These are phyloP conservation scores for Botrytis fragariae DNA, from an alignment of 2,329 filamentous ascomycete species.

Conservation along the genomic window DNA sequence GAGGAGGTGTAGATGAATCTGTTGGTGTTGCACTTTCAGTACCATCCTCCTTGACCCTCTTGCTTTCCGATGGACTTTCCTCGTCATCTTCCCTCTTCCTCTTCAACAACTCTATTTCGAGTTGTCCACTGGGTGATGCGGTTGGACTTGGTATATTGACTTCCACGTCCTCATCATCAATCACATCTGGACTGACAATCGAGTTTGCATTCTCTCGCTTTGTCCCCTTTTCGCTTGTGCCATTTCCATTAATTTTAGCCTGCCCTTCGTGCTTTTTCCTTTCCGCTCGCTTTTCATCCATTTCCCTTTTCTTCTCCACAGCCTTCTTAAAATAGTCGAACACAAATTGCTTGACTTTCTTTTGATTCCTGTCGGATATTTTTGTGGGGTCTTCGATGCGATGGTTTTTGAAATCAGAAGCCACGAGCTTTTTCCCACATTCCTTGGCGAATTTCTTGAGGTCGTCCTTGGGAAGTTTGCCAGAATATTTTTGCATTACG, in stretches of 20 bases:
- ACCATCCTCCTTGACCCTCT: slow-evolving; percentile 35
- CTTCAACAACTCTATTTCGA: slow-evolving; percentile 46
- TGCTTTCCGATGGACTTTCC: slow-evolving; percentile 29
- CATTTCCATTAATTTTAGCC: slow-evolving; percentile 27
- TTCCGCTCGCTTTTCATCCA: slow-evolving; percentile 64
- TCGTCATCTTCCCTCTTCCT: slow-evolving; percentile 56
- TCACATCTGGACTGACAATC: slow-evolving; percentile 32
- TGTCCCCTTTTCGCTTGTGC: background rate
- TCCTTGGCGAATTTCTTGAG: slow-evolving; percentile 62
- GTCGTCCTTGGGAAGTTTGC: slow-evolving; percentile 80
- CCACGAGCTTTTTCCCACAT: slow-evolving; percentile 83
- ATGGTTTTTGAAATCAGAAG: slow-evolving; percentile 86
- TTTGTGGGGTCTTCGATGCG: slow-evolving; percentile 80
- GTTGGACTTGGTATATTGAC: slow-evolving; percentile 13
- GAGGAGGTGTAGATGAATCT: slow-evolving; percentile 27
- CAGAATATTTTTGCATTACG: slow-evolving; percentile 81
- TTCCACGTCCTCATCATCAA: slow-evolving; percentile 32
- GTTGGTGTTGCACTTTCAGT: background rate
- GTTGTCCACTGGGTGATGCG: slow-evolving; percentile 15
- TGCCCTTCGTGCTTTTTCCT: slow-evolving; percentile 31
- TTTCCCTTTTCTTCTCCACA: slow-evolving; percentile 67
- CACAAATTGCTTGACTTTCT: slow-evolving; percentile 79
- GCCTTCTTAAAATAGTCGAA: slow-evolving; percentile 86
- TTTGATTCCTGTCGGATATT: slow-evolving; percentile 73
- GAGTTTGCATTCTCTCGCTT: background rate